Base-by-base conservation (phyloP, 2,329 filamentous ascomycete genomes). In the Trichophaea hybrida region DNA sequence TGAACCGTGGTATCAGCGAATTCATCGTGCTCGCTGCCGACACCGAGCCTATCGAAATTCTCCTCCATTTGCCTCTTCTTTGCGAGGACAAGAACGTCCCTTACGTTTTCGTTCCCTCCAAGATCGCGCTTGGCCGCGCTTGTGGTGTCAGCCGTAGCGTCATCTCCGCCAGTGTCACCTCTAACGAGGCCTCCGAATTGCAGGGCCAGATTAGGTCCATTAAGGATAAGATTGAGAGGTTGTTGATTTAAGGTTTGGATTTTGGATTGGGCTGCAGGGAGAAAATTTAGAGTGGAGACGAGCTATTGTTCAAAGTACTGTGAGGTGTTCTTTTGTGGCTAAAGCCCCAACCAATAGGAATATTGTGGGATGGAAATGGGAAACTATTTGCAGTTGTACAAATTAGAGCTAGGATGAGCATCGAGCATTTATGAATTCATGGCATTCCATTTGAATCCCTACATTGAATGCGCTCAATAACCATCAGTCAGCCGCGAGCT, bases 171-270 rank as follows among this genome's bases (percentile, higher is more conserved):
- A 84, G 80, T 70, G 94, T 97, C 75, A 96, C 88, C 67, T 89
- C 85, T 74, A 94, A 94, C 79, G 88, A 94, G 75, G 85, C 85
- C 43, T 86, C 82, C 70, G 90, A 96, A 74, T 78, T 97, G 62
- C 86, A 84, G 74, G 80, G 81, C 70, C 88, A 94, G 78, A 96
- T 97, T 74, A 81, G 86, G 69, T 79, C 83, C 66, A 78, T 96
- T 71, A 94, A 91, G 79, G 87, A 94, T 75, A 94, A 95, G 82
- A 87, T 97, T 59, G 91, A 97, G 80, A 82, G 90, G 69, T 80
- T 96, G 68, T 89, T 91, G 78, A 95, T 96, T 76, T 96, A 84
- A 81, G 59, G 15, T 15, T 49, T 49, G 10, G 38, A 10, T 43
- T 43, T 10, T 43, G 4, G n/a, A 43, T 43, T 10, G 2, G 10